phyloP scores from a whole-genome alignment of 352 stramenopile species.

The Albugo candida region DNA sequence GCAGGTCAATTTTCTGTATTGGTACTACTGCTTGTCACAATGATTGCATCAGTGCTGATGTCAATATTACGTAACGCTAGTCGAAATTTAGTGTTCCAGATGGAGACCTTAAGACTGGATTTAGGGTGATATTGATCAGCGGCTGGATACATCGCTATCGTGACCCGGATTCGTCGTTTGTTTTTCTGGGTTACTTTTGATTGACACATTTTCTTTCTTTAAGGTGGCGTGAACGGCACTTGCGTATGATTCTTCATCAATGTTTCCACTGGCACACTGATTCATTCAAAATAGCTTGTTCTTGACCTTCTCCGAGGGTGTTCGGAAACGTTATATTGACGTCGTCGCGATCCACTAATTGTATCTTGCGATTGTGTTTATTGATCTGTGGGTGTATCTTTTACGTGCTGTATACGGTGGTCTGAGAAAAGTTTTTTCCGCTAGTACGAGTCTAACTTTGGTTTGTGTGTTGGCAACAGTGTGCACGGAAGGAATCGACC shows the following conservation, averaged over 20 bases:
- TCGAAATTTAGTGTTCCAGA: background rate
- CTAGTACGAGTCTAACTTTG: no score
- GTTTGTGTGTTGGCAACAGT: background rate
- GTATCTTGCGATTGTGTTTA: slow-evolving; percentile 1
- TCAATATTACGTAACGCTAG: background rate
- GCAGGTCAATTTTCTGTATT: slow-evolving; percentile 58
- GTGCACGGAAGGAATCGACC: slow-evolving; percentile 20
- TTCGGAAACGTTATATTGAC: no score
- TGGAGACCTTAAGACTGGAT: background rate
- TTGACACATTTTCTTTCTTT: no score
- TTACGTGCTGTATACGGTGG: no score
- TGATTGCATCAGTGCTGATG: slow-evolving; percentile 24
- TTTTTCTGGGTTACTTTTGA: no score
- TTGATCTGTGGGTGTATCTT: slow-evolving; percentile 10
- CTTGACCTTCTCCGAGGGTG: background rate
- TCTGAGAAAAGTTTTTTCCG: no score
- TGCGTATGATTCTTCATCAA: no score
- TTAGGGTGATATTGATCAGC: background rate
- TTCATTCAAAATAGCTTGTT: no score
- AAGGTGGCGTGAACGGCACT: no score
- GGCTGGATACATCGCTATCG: no score
- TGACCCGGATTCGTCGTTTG: slow-evolving; percentile 1
- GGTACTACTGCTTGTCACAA: slow-evolving; percentile 53
- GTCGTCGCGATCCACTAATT: no score
- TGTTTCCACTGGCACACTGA: no score